Base-by-base conservation (phyloP, 108 stramenopile species). In the Fragilaria radians region DNA sequence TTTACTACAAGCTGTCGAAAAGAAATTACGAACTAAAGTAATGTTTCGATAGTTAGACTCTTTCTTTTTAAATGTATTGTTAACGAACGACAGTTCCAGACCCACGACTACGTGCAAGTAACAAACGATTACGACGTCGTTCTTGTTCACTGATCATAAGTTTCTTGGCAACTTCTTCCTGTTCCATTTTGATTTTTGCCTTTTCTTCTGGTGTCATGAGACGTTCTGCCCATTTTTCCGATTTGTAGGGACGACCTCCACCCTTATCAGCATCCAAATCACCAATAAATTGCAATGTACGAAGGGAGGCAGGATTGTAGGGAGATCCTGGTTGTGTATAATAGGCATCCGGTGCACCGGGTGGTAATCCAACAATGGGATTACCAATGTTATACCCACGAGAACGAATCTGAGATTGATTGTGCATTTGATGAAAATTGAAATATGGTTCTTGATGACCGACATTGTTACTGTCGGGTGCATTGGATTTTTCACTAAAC, bases 291-390 rank as follows among this genome's bases (percentile, higher is more conserved):
- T 85, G 81, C 4, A 76, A 58, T 17, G 77, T 78, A 24, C 82
- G 76, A 49, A 81, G 74, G 47, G 64, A 74, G 29, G 83, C 85
- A 33, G 74, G 76, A 62, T 93, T 91, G 73, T 89, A 90, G n/a
- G 93, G 91, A 54, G 83, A 85, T 66, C 94, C 96, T 3, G 96
- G 96, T 69, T 97, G 96, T 18, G 93, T 94, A 72, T 94, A 97
- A 59, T 80, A 97, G 49, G 82, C 80, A 67, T 82, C 88, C 34
- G 83, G 83, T 14, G 72, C 83, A 56, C 54, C 61, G 7, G 86
- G 74, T 0, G 93, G 93, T 32, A 92, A 48, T 25, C 83, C 83
- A 3, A 89, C 86, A 24, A 89, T 69, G 26, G 85, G 74, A 65
- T 95, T 95, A 19, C 93, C 93, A 61, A 95, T 87, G 28, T 76